phyloP scores from a whole-genome alignment of 1,284 basidiomycete genomes.

The Naganishia sp. region DNA sequence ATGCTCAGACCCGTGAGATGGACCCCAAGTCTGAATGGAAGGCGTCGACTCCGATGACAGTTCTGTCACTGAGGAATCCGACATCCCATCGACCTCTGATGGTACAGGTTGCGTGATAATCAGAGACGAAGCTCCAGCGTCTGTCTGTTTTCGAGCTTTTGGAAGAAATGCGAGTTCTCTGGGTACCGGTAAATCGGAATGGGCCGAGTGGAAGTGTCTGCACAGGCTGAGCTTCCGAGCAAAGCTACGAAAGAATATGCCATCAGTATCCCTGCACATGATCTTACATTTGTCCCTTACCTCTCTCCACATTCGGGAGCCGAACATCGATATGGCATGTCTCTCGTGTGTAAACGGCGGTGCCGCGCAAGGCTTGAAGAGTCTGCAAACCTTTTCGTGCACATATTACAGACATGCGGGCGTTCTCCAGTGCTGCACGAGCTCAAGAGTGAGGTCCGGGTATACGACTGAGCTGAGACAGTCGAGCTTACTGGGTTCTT shows the following conservation, averaged over 20 bases:
- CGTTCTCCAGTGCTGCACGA: conserved; percentile 60
- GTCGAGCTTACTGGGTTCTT: conserved; percentile 53
- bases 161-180: not conserved
- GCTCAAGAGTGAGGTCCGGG: conserved; percentile 28
- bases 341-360: conserved; percentile 58
- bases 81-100: no score
- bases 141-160: conserved; percentile 2
- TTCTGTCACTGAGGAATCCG: no score
- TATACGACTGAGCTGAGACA: not conserved
- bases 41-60: no score
- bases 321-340: conserved; percentile 50
- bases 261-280: not conserved
- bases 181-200: conserved; percentile 43
- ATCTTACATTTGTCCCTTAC: conserved; percentile 34
- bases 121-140: not conserved
- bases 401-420: conserved; percentile 59
- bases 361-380: conserved; percentile 62
- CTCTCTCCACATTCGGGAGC: conserved; percentile 37
- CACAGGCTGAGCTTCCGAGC: conserved; percentile 49
- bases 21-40: no score
- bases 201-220: conserved; percentile 47
- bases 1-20: no score
- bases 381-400: conserved; percentile 60
- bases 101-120: not conserved
- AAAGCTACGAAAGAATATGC: conserved; percentile 34